Base-by-base conservation (phyloP, 2,329 filamentous ascomycete genomes). In the Microdochium bolleyi region DNA sequence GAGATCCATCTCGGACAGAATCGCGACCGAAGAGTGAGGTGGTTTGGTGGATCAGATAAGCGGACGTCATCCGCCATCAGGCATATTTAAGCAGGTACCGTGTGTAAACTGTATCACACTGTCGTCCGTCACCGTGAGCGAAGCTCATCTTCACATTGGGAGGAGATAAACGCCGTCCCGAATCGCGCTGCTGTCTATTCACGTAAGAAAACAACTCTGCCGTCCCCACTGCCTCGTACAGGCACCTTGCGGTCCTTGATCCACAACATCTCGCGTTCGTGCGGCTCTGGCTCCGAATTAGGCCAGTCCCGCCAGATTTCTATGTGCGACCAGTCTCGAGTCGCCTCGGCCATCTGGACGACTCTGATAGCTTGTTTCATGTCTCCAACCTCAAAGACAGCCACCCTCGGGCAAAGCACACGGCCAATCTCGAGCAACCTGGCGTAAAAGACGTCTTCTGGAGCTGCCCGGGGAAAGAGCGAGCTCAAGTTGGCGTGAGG, bases 261-360 rank as follows among this genome's bases (percentile, higher is more conserved):
- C 1, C 27, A 16, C 13, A 70, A 54, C 1, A 51, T 52, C 10
- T 49, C 37, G 1, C 53, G 58, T 51, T 70, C 63, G 22, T 58
- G 64, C 3, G 66, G 63, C 0, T 56, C 56, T 0, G 69, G 59
- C 13, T 58, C 56, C 46, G 70, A 53, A 60, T 79, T 76, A 0
- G 83, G 83, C 67, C 76, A 80, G 64, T 92, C 88, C 52, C 85
- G 72, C 89, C 88, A 92, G 4, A 92, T 74, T 66, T 91, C 84
- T 2, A 85, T 66, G 2, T 64, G 62, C 2, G 70, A 65, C 62
- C 64, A 53, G 57, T 13, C 52, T 54, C 11, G 54, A 51, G n/a
- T 53, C 70, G 59, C 7, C 51, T 67, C 51, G 7, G 75, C 78
- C 62, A 82, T 69, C 9, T 64, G 60, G 1, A 78, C 76, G 2